These are phyloP conservation scores for Pseudozyma sp. DNA, from an alignment of 1,284 basidiomycete species.

Conservation along the genomic window DNA sequence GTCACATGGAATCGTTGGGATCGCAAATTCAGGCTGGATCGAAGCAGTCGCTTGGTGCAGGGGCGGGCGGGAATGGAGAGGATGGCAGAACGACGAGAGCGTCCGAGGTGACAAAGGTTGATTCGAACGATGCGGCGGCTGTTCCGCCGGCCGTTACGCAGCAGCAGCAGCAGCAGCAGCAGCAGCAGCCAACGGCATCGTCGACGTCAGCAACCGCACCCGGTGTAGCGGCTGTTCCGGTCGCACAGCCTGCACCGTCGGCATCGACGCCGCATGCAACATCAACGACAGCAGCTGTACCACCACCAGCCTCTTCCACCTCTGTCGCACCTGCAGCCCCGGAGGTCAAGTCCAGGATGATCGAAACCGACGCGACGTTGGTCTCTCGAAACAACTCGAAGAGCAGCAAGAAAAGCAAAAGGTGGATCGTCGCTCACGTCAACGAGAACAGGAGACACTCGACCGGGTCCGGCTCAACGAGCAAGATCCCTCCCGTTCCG, in stretches of 20 bases:
- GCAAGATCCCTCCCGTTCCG: conserved; percentile 29
- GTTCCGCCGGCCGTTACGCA: neutral
- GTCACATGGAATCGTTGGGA: neutral
- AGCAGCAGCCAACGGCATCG: neutral
- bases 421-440: conserved; percentile 32
- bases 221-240: neutral
- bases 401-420: conserved; percentile 24
- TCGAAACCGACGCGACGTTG: conserved; percentile 22
- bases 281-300: neutral
- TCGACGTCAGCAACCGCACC: neutral
- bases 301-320: neutral
- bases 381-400: conserved; percentile 38
- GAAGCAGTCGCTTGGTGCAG: conserved; percentile 7
- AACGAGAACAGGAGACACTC: conserved; percentile 28
- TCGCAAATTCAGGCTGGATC: neutral
- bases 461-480: conserved; percentile 4
- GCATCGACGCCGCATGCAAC: neutral
- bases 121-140: conserved; percentile 12
- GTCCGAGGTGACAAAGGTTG: conserved; percentile 32
- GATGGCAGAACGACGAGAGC: conserved; percentile 29
- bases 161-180: conserved; percentile 8
- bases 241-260: neutral
- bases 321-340: neutral
- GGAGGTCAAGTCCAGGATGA: conserved; percentile 22
- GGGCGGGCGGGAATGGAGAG: neutral